phyloP scores from a whole-genome alignment of 192 early-diverging fungal species.

The Fimicolochytrium jonesii region DNA sequence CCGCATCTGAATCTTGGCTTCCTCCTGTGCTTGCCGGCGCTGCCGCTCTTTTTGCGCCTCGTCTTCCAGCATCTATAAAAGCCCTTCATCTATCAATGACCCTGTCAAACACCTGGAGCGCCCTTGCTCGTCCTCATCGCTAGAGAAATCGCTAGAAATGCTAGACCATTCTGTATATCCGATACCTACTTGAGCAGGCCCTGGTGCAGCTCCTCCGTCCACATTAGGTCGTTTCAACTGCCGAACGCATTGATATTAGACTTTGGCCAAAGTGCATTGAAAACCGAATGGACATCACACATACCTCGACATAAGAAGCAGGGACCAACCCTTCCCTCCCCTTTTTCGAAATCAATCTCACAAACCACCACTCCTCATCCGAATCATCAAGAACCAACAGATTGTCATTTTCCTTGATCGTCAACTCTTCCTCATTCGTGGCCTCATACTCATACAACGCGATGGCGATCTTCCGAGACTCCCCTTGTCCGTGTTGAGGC shows the following conservation, averaged over 20 bases:
- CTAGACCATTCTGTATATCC: too few relatives aligned
- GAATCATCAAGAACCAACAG: constrained; percentile 81
- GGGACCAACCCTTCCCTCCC: constrained; percentile 80
- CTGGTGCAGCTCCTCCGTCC: too few relatives aligned
- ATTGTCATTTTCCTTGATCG: constrained; percentile 81
- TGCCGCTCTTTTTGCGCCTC: constrained; percentile 21
- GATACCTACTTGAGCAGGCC: too few relatives aligned
- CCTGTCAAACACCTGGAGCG: too few relatives aligned
- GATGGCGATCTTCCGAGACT: constrained; percentile 42
- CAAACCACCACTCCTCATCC: constrained; percentile 91
- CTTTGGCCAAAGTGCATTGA: too few relatives aligned
- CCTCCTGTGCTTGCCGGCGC: constrained; percentile 29
- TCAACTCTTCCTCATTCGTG: constrained; percentile 76
- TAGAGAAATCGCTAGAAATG: too few relatives aligned
- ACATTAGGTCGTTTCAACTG: neutral
- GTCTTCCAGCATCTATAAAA: too few relatives aligned
- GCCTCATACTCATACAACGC: constrained; percentile 92
- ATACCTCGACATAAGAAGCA: constrained; percentile 79
- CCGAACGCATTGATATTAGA: too few relatives aligned
- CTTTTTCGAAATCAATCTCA: constrained; percentile 62
- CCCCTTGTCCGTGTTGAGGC: neutral
- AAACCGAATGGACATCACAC: too few relatives aligned
- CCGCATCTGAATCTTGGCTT: neutral
- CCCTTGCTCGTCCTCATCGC: too few relatives aligned
- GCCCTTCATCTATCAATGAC: too few relatives aligned